These are phyloP conservation scores for Dendrocalamus sinicus DNA, from an alignment of 176 grass and related monocot genomes.

Conservation along the genomic window DNA sequence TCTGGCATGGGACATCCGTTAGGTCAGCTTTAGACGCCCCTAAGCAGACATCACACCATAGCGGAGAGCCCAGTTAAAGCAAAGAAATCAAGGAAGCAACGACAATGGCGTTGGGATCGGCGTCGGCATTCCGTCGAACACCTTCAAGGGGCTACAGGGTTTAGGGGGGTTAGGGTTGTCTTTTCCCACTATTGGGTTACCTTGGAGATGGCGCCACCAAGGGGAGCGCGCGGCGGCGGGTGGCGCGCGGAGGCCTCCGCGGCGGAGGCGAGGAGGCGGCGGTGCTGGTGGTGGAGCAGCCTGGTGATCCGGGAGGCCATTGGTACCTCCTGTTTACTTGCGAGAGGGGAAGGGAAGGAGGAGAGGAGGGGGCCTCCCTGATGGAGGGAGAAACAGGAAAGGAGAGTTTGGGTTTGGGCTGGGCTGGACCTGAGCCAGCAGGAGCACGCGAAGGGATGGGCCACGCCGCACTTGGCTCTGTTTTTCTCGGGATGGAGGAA, in stretches of 20 bases:
- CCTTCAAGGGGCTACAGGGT: neutral
- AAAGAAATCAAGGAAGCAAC: neutral
- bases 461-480: neutral
- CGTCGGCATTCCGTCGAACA: conserved; percentile 42
- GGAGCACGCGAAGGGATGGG: neutral
- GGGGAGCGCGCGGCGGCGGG: neutral
- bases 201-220: conserved; percentile 16
- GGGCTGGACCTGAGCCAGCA: neutral
- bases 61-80: neutral
- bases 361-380: neutral
- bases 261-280: conserved; percentile 29
- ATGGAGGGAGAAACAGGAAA: neutral
- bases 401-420: neutral
- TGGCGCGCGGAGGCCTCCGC: neutral
- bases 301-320: conserved; percentile 50
- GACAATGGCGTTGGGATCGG: neutral
- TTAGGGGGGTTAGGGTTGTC: conserved; percentile 2
- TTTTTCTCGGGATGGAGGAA: neutral
- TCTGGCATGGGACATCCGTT: neutral
- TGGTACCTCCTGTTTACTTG: conserved; percentile 19
- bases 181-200: neutral
- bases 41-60: neutral
- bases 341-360: neutral
- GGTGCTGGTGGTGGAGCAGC: conserved; percentile 39
- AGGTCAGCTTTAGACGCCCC: neutral